These are phyloP conservation scores for Cyclotella distinguenda DNA, from an alignment of 108 stramenopile species.

Conservation along the genomic window DNA sequence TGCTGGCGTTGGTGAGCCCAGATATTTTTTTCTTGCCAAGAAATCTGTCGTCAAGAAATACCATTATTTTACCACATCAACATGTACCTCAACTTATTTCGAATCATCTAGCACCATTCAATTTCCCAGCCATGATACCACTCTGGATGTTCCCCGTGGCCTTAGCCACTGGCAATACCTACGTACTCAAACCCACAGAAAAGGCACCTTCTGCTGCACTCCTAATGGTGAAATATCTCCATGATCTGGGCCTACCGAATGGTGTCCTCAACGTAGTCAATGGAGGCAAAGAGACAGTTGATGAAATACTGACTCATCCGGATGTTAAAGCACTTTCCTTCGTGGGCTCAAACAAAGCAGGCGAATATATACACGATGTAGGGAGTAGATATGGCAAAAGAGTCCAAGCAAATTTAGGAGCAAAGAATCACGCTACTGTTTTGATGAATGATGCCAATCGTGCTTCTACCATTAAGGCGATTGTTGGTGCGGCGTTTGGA, in stretches of 20 bases:
- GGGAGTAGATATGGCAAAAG: constrained; percentile 83
- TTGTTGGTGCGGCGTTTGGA: constrained; percentile 86
- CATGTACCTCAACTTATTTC: background rate
- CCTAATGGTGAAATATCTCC: constrained; percentile 73
- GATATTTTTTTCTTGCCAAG: background rate
- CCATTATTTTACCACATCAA: too few species aligned
- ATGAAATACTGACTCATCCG: constrained; percentile 80
- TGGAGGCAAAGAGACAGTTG: constrained; percentile 79
- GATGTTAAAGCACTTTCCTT: constrained; percentile 91
- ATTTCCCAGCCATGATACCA: constrained; percentile 96
- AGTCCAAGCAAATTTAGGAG: constrained; percentile 92
- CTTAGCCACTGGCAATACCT: constrained; percentile 68
- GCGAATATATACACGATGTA: constrained; percentile 84
- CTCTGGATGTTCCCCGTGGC: constrained; percentile 95
- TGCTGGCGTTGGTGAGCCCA: constrained; percentile 68
- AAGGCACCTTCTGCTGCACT: constrained; percentile 68
- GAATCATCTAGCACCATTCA: constrained; percentile 75
- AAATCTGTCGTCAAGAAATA: too few species aligned
- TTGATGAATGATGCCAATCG: constrained; percentile 85
- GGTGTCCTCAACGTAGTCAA: constrained; percentile 94
- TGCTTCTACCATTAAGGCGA: constrained; percentile 71
- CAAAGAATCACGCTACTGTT: constrained; percentile 93
- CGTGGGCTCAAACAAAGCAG: constrained; percentile 89
- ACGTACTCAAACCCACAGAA: constrained; percentile 87
- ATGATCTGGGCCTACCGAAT: constrained; percentile 88